A percentile compares a stretch with the other conserved stretches of the same genome.
These are phyloP conservation scores for Allomyces macrogynus DNA, from an alignment of 192 early-diverging fungal species.

Conservation along the genomic window DNA sequence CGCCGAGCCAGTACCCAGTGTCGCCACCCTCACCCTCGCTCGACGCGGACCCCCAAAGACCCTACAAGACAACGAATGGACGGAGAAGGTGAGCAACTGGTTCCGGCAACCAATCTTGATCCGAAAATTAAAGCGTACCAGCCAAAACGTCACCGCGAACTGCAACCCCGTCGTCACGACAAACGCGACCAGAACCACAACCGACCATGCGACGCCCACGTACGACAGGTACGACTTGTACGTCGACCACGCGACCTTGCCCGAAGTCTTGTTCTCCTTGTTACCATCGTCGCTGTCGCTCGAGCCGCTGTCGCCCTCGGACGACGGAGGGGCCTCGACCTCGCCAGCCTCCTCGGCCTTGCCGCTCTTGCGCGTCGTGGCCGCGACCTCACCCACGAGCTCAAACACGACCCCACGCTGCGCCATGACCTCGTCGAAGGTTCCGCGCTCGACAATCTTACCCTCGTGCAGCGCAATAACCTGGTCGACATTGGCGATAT, in stretches of 20 bases:
- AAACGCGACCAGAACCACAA: no score
- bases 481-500: slow-evolving; percentile 5
- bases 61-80: background rate
- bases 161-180: no score
- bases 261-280: slow-evolving; percentile 2
- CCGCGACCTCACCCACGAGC: slow-evolving; percentile 14
- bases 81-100: background rate
- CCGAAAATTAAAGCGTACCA: background rate
- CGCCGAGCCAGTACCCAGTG: slow-evolving; percentile 34
- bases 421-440: background rate
- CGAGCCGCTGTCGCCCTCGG: background rate
- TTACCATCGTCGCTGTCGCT: slow-evolving; percentile 3
- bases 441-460: slow-evolving; percentile 1
- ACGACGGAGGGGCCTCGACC: background rate
- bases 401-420: slow-evolving; percentile 15
- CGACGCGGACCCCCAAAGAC: background rate
- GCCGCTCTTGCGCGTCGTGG: background rate
- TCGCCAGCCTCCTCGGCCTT: background rate
- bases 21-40: slow-evolving; percentile 5
- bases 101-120: no score
- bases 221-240: background rate
- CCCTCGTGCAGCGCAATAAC: background rate
- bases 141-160: background rate
- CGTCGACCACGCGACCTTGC: background rate
- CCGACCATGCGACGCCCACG: background rate